phyloP scores from a whole-genome alignment of 495 filamentous ascomycete species.

The Pseudotulostoma volvatum region DNA sequence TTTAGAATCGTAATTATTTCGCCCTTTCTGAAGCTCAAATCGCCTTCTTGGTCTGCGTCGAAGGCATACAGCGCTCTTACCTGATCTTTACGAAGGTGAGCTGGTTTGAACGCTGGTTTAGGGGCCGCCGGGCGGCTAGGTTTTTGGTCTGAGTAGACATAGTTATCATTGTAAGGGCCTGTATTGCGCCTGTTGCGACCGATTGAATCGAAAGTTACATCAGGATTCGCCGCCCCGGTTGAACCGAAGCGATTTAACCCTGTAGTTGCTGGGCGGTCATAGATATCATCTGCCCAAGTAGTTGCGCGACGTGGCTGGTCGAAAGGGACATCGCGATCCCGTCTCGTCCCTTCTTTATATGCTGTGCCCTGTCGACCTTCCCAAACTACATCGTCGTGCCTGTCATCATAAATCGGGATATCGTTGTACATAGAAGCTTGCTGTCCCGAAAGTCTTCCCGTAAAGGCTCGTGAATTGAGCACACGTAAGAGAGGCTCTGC shows the following conservation, averaged over 20 bases:
- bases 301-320: conserved; percentile 50
- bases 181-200: conserved; percentile 31
- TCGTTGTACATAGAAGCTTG: conserved; percentile 83
- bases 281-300: conserved; percentile 84
- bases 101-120: conserved; percentile 64
- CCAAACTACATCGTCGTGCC: conserved; percentile 86
- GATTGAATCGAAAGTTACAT: conserved; percentile 35
- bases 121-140: conserved; percentile 60
- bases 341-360: conserved; percentile 54
- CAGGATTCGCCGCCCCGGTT: conserved; percentile 26
- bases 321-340: conserved; percentile 39
- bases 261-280: conserved; percentile 45
- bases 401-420: conserved; percentile 77
- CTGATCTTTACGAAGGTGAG: conserved; percentile 58
- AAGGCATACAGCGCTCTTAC: conserved; percentile 84
- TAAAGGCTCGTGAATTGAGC: conserved; percentile 70
- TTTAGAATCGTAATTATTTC: conserved; percentile 96
- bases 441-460: conserved; percentile 34
- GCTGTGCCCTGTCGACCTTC: conserved; percentile 60
- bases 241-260: conserved; percentile 34
- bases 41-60: conserved; percentile 82
- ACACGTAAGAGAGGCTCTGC: conserved; percentile 73
- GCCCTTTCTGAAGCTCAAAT: conserved; percentile 92
- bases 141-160: conserved; percentile 40
- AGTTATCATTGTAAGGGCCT: conserved; percentile 29